These are phyloP conservation scores for Fusarium falciforme DNA, from an alignment of 2,329 filamentous ascomycete genomes.

Conservation along the genomic window DNA sequence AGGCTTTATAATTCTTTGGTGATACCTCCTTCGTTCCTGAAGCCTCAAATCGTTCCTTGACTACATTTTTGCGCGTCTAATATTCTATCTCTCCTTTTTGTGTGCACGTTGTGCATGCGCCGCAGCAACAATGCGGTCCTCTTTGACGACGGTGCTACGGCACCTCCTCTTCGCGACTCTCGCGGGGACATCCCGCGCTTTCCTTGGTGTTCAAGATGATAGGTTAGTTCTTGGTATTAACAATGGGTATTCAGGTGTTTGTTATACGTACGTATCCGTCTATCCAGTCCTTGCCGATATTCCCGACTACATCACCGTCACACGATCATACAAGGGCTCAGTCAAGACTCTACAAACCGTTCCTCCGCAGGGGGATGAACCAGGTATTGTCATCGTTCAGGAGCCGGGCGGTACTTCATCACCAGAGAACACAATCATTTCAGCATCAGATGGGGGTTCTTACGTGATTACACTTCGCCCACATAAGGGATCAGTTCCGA, in stretches of 20 bases:
- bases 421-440: slow-evolving; percentile 30
- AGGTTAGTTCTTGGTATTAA: slow-evolving; percentile 37
- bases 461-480: slow-evolving; percentile 37
- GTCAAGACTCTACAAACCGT: slow-evolving; percentile 35
- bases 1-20: slow-evolving; percentile 23
- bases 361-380: slow-evolving; percentile 29
- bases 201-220: slow-evolving; percentile 35
- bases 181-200: slow-evolving; percentile 6
- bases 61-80: neutral
- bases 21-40: neutral
- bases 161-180: slow-evolving; percentile 15
- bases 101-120: neutral
- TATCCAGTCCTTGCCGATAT: slow-evolving; percentile 36
- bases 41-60: neutral
- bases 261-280: slow-evolving; percentile 43
- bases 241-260: slow-evolving; percentile 36
- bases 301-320: slow-evolving; percentile 38
- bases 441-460: slow-evolving; percentile 25
- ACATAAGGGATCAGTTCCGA: slow-evolving; percentile 21
- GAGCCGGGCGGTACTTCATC: slow-evolving; percentile 23
- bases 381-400: slow-evolving; percentile 34
- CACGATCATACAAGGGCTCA: slow-evolving; percentile 32
- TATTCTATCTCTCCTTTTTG: slow-evolving; percentile 5
- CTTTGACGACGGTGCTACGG: slow-evolving; percentile 12
- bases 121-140: slow-evolving; percentile 23